Base-by-base conservation (phyloP, 1,139 yeast species). In the Debaryomyces subglobosus region DNA sequence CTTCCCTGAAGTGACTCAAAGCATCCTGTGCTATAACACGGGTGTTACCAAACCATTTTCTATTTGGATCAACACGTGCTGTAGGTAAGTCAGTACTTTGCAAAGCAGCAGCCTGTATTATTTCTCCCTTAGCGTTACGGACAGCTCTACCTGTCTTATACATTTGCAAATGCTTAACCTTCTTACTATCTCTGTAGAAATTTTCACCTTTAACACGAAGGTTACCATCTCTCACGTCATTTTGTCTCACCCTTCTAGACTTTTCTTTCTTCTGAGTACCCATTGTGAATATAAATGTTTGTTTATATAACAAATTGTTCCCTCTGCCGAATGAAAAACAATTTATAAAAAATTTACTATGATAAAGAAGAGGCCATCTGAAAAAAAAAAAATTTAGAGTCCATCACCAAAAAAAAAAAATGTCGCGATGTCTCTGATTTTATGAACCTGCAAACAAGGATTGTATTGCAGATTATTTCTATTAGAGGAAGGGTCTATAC, bases 11-110 rank as follows among this genome's bases (percentile, higher is more conserved):
- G 71, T 94, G 98, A 38, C 88, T 77, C 63, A 94, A 76, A 1
- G 99, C 97, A 74, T 95, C 97, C 66, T 94, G 99, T 2, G 97
- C 94, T 63, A 94, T 94, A 40, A 94, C 99, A 62, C 99, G 82
- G 24, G 99, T 91, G 69, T 91, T 94, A 46, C 97, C 97, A 65
- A 94, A 95, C 99, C 99, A 94, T 62, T 94, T 84, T 65, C 96
- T 82, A 67, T 94, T 92, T 4, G 99, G 99, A 64, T 90, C 97
- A 41, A 94, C 96, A 56, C 99, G 79, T 1, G 98, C 99, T 54
- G 78, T 83, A 16, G 98, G 98, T 30, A 89, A 79, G 55, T 91
- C 95, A 3, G 91, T 84, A 56, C 89, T 86, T 67, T 94, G 99
- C 53, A 92, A 81, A 34, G 84, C 86, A 16, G 98, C 98, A 41